phyloP scores from a whole-genome alignment of 805 yeast species.

The Myxozyma monticola region DNA sequence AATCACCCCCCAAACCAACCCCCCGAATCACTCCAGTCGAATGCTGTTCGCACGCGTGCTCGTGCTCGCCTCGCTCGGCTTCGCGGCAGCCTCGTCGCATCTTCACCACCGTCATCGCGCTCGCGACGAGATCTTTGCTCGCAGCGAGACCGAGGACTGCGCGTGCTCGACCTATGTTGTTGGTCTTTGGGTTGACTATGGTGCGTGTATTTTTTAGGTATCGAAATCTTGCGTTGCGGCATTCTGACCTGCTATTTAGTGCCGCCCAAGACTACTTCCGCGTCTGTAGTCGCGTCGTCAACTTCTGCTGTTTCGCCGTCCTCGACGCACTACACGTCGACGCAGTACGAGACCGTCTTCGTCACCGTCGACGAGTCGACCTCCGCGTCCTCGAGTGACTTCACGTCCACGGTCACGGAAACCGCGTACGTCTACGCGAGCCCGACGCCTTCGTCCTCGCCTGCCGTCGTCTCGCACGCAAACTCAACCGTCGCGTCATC shows the following conservation, averaged over 20 bases:
- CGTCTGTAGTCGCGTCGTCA: no score
- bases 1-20: no score
- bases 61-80: not conserved
- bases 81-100: slow-evolving; percentile 5
- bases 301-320: no score
- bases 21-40: no score
- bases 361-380: slow-evolving; percentile 16
- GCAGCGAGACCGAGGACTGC: slow-evolving; percentile 3
- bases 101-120: slow-evolving; percentile 18
- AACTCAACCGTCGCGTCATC: slow-evolving; percentile 1
- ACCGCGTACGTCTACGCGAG: slow-evolving; percentile 3
- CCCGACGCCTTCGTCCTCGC: not conserved
- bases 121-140: slow-evolving; percentile 1
- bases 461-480: not conserved
- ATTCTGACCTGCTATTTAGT: not conserved
- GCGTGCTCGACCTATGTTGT: slow-evolving; percentile 23
- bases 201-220: slow-evolving; percentile 3
- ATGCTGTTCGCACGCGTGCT: no score
- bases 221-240: not conserved
- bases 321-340: slow-evolving; percentile 10
- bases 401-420: not conserved
- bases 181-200: slow-evolving; percentile 22
- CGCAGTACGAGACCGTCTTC: slow-evolving; percentile 8
- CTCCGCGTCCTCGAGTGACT: not conserved
- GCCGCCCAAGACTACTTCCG: slow-evolving; percentile 12